A percentile compares a stretch with the other conserved stretches of the same genome.
These are phyloP conservation scores for Cryphonectria radicalis DNA, from an alignment of 2,329 filamentous ascomycete species.

Conservation along the genomic window DNA sequence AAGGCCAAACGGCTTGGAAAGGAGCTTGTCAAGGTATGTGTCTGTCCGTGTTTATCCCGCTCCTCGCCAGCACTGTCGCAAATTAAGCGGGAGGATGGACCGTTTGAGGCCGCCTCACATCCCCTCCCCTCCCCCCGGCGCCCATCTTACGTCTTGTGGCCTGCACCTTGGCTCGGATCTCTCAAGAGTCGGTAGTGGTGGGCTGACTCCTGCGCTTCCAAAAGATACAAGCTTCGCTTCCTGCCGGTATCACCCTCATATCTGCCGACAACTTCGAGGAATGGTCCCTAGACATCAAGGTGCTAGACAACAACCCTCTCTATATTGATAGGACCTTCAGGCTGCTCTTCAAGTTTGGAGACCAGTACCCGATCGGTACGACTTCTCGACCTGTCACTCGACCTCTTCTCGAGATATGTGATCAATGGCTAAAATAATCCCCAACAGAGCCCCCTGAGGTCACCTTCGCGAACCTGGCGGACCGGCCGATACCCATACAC, in stretches of 20 bases:
- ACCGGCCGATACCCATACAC: slow-evolving; percentile 83
- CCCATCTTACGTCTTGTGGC: background rate
- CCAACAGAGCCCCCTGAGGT: slow-evolving; percentile 87
- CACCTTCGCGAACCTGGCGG: slow-evolving; percentile 72
- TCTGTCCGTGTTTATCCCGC: background rate
- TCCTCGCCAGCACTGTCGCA: background rate
- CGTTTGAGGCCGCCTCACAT: background rate
- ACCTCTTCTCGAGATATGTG: background rate
- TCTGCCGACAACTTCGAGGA: slow-evolving; percentile 81
- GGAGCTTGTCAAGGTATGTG: slow-evolving; percentile 60
- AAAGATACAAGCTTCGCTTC: slow-evolving; percentile 61
- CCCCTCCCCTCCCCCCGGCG: background rate
- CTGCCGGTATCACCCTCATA: slow-evolving; percentile 77
- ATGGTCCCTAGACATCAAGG: slow-evolving; percentile 90
- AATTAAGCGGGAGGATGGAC: background rate
- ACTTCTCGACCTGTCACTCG: slow-evolving; percentile 6
- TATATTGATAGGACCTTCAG: slow-evolving; percentile 82
- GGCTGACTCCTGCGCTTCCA: slow-evolving; percentile 11
- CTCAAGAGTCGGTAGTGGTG: background rate
- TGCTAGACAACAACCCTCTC: slow-evolving; percentile 88
- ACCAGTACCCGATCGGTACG: slow-evolving; percentile 87
- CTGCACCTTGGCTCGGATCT: background rate
- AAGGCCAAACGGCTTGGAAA: slow-evolving; percentile 63
- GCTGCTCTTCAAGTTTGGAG: slow-evolving; percentile 83
- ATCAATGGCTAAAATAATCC: background rate